Evolutionary conservation across 202 grass and related monocot genomes (phyloP), one percentile per base, ranked within the genome.

Genomic region (Schoenoplectus triqueter): DNA sequence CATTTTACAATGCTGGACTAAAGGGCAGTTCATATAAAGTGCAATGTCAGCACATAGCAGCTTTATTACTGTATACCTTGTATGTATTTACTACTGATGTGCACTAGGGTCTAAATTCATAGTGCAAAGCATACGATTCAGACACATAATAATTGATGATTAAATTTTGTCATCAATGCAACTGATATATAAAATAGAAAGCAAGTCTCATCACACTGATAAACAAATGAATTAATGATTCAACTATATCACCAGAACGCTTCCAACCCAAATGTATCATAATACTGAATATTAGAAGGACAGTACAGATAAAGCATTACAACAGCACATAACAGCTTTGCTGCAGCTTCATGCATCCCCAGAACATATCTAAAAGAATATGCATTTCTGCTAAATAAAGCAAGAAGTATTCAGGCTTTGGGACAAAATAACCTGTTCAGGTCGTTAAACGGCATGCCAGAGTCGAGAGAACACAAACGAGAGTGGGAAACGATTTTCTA

Each of bases 151-250:
- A 51, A 54, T 50, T 39, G 9, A 75, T 52, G 51, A 75, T 54
- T 74, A 76, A 7, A 20, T 51, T 51, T 11, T 2, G n/a, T 78
- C 42, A 60, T 44, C 7, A 17, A 31, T 78, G 75, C 54, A 78
- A 61, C 31, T 17, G 54, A 61, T 57, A 17, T 61, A 60, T 61
- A 44, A 15, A 56, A 55, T 44, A 41, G 39, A 51, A 44, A 54
- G 20, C 17, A 78, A 41, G 5, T 56, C 15, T n/a, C 22, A 59
- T 31, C 14, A 3, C 22, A 78, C 44, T 54, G 11, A 10, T 14
- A 61, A 57, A 78, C 60, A 42, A 60, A 61, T 10, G 31, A 59
- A 41, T 14, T 73, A 73, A 52, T 60, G 31, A 78, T 44, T 78
- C 52, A 17, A 61, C 10, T 42, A 79, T 44, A 61, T 61, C 2